Percentiles rank a stretch among this genome's conserved stretches.
Evolutionary conservation across 805 yeast genomes (phyloP).

Genomic region (Wickerhamiella occidentalis): DNA sequence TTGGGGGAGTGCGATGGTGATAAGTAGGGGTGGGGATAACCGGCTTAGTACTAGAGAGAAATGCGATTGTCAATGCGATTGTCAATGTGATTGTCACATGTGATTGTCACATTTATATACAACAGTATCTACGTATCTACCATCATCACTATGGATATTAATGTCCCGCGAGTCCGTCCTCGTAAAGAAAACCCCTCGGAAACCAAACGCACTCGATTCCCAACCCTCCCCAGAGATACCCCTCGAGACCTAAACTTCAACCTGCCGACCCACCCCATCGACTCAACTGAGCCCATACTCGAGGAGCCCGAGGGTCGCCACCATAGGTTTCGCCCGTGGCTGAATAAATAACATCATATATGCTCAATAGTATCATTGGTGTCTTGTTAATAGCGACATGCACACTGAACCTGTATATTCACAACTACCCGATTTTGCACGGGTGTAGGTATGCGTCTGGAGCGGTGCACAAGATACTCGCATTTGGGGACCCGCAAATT

Average conservation of each 20-base stretch:
- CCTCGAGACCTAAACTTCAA: background rate
- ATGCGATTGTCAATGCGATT: too few relatives aligned
- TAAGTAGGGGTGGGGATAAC: background rate
- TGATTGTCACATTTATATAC: too few relatives aligned
- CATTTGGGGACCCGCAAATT: slow-evolving; percentile 96
- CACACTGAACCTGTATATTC: slow-evolving; percentile 49
- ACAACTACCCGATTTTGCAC: slow-evolving; percentile 41
- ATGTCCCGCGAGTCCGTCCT: background rate
- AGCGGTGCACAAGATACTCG: slow-evolving; percentile 49
- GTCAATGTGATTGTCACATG: too few relatives aligned
- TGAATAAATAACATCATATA: background rate
- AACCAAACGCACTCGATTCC: background rate
- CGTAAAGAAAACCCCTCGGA: background rate
- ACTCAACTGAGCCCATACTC: too few relatives aligned
- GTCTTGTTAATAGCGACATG: slow-evolving; percentile 1
- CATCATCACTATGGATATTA: background rate
- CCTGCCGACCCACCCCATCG: background rate
- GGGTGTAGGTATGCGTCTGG: slow-evolving; percentile 18
- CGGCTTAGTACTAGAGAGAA: too few relatives aligned
- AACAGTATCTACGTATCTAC: too few relatives aligned
- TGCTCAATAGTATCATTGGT: slow-evolving; percentile 1
- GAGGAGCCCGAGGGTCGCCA: too few relatives aligned
- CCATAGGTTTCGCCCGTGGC: slow-evolving; percentile 10
- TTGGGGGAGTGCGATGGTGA: background rate
- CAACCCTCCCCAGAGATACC: background rate